phyloP scores from a whole-genome alignment of 257 asterid genomes.

The Solanum acaule region DNA sequence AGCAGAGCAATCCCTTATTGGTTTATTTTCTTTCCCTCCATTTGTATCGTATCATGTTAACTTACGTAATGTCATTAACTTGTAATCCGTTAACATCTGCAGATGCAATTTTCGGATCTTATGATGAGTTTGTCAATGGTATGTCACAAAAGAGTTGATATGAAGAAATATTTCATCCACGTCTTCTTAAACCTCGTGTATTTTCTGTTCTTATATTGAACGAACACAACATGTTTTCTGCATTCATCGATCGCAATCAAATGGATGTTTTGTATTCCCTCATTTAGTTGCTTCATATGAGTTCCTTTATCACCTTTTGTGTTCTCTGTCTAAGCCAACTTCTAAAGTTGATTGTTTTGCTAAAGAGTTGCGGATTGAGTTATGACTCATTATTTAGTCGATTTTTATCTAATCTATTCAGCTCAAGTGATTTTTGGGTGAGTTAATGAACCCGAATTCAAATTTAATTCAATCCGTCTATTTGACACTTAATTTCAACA shows the following conservation, averaged over 20 bases:
- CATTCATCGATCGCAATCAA: background rate
- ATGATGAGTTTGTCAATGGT: background rate
- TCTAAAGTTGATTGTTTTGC: background rate
- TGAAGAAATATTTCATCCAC: background rate
- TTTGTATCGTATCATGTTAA: background rate
- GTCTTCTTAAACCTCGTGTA: background rate
- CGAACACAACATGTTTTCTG: background rate
- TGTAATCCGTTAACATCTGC: background rate
- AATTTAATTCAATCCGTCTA: too few species aligned
- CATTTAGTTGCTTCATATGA: background rate
- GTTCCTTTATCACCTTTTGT: background rate
- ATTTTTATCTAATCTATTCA: too few species aligned
- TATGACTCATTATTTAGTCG: too few species aligned
- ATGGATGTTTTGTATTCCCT: background rate
- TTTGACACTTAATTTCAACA: too few species aligned
- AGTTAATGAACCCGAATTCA: too few species aligned
- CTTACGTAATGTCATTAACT: background rate
- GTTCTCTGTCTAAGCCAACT: background rate
- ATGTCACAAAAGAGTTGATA: background rate
- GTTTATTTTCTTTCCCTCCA: background rate
- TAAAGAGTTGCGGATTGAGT: too few species aligned
- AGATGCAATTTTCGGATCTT: slow-evolving; percentile 27
- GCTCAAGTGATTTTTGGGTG: too few species aligned
- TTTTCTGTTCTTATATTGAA: background rate
- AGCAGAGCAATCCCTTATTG: background rate